Evolutionary conservation across 768 basidiomycete genomes (phyloP), one percentile per base, ranked within the genome.

Genomic region (Rhodotorula kratochvilovae): DNA sequence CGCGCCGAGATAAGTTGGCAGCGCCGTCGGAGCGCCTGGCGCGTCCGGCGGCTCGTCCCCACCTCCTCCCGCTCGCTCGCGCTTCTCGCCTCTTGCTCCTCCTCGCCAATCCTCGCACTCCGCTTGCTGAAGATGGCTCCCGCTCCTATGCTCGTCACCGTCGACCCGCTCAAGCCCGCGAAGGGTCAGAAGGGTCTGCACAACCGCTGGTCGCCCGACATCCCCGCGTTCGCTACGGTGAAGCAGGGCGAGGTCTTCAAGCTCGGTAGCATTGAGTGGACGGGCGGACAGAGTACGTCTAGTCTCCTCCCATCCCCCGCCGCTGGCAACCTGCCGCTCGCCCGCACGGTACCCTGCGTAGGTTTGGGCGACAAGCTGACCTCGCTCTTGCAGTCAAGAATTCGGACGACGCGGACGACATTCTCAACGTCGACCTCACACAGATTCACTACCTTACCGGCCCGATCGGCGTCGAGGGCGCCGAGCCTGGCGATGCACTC

Each of bases 401-500:
- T 39, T 27, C 62, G 8, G 68, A 67, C 59, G 25, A 64, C 33
- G 67, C 39, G 85, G 89, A 90, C 77, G 89, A 90, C 74, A 81
- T 90, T 72, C 84, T 82, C 77, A 83, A 88, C 63, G 83, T 89
- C 57, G 86, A 90, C 75, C 80, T 89, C 43, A 84, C 84, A 16
- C 85, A 85, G 76, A 81, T 88, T 51, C 90, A 90, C 78, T 87
- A 90, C 76, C 83, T 91, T n/a, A 86, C 87, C 11, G 90, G 90
- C 0, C 89, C 89, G 0, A 84, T 91, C 61, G 87, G 85, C 0
- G 85, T 91, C 21, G 88, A 90, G 73, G 88, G 87, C 23, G 87
- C 90, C 2, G 86, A 89, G 73, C 89, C 90, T 1, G 90, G 89
- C 2, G 89, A 91, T 77, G 89, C 88, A 62, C 83, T 91, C 6